Conservation (phyloP, 2,329 filamentous ascomycete species). For the Pezicula radicicola region DNA sequence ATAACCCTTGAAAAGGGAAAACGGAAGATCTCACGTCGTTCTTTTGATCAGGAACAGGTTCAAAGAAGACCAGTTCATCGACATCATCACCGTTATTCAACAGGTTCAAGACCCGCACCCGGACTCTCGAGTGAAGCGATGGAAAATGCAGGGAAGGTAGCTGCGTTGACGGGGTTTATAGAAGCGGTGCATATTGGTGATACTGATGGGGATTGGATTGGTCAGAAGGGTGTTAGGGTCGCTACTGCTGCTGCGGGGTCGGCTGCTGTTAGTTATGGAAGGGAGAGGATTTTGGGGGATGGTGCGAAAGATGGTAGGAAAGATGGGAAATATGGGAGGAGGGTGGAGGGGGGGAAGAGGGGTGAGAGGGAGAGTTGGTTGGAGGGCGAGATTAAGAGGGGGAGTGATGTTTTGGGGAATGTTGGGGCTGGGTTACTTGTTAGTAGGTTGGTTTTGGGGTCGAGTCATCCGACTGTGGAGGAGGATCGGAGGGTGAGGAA, state of each 20-base stretch:
- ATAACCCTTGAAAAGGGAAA: too few species aligned
- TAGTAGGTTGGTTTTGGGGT: constrained; percentile 7
- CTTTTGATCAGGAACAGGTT: too few species aligned
- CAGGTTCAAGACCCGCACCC: constrained; percentile 17
- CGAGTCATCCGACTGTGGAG: neutral
- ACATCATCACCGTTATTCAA: constrained; percentile 2
- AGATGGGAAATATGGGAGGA: too few species aligned
- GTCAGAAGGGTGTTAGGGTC: constrained; percentile 13
- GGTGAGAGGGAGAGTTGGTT: too few species aligned
- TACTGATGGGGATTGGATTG: constrained; percentile 36
- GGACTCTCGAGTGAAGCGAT: constrained; percentile 13
- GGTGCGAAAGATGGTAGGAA: too few species aligned
- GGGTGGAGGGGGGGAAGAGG: too few species aligned
- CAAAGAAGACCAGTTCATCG: neutral
- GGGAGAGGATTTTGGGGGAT: neutral
- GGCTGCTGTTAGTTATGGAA: neutral
- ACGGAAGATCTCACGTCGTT: too few species aligned
- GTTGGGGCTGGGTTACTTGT: constrained; percentile 9
- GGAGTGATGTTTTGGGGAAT: constrained; percentile 7
- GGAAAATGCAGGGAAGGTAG: constrained; percentile 20
- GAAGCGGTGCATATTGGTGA: constrained; percentile 37
- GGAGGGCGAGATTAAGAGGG: constrained; percentile 1
- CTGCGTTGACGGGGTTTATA: constrained; percentile 30
- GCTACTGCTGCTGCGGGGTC: constrained; percentile 11
- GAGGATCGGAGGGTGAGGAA: neutral